Evolutionary conservation across 2,329 filamentous ascomycete species (phyloP), one percentile per base, ranked within the genome.

Genomic region (Fusarium poae): DNA sequence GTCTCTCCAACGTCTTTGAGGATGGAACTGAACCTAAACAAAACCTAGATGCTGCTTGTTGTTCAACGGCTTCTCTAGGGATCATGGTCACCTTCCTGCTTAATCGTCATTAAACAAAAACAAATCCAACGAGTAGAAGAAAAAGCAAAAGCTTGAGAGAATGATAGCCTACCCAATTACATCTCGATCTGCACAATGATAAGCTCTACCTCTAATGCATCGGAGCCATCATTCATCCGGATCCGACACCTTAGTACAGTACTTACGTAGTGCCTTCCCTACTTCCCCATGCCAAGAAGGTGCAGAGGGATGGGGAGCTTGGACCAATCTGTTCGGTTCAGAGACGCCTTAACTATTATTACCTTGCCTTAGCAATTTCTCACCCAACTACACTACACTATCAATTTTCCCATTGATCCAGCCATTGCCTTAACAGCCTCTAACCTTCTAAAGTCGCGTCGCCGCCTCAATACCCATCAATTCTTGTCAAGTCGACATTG

Each of bases 361-460:
- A 34, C 30, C 45, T 34, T 34, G 16, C 45, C 48, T 72, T 76
- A 77, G 62, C 74, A 75, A 76, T 76, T 76, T 76, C 71, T 70
- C 79, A 80, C 21, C 46, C 46, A 25, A 34, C 37, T 39, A 39
- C 39, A 30, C 79, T 80, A 81, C 80, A 81, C 80, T 81, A 81
- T 72, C 79, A 81, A 79, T 81, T 82, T 81, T 78, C 69, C 73
- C 71, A 71, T 76, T 73, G 75, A 72, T 74, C 74, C 73, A 76
- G 73, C 73, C 67, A 66, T 58, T 67, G 65, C 67, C 76, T 77
- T 81, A 81, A 79, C 79, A 80, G 68, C 71, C 62, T 71, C 65
- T 65, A 69, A 73, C 74, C 65, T 58, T 60, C 56, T 55, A 57
- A 45, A 62, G 49, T 68, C 67, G 45, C 65, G 48, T 68, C 68